Evolutionary conservation across 352 stramenopile species (phyloP).

Genomic region (Globisporangium solare): DNA sequence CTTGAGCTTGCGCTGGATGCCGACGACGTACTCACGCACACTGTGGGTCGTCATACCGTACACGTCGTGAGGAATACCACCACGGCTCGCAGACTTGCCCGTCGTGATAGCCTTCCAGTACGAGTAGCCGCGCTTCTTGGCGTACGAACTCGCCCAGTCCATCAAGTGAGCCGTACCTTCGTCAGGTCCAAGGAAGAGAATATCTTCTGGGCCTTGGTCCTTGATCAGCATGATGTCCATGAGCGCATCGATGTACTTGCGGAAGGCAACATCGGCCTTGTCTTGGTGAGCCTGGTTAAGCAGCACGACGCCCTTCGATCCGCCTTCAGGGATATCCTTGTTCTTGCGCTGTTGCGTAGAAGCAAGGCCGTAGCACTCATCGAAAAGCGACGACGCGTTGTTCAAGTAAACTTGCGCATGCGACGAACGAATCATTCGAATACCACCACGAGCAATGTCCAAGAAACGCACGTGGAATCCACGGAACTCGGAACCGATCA

Average conservation of each 20-base stretch:
- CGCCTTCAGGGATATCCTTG: conserved; percentile 99
- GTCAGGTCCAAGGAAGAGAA: conserved; percentile 97
- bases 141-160: conserved; percentile 93
- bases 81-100: conserved; percentile 91
- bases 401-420: conserved; percentile 88
- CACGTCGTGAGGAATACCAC: conserved; percentile 97
- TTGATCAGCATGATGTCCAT: conserved; percentile 96
- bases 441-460: conserved; percentile 94
- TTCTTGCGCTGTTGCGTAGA: conserved; percentile 99
- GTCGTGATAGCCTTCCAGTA: conserved; percentile 96
- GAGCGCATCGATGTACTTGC: conserved; percentile 97
- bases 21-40: conserved; percentile 95
- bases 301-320: conserved; percentile 95
- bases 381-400: conserved; percentile 91
- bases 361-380: conserved; percentile 95
- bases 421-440: conserved; percentile 89
- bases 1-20: conserved; percentile 89
- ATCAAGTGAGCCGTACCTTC: conserved; percentile 98
- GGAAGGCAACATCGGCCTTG: conserved; percentile 87
- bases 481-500: conserved; percentile 95
- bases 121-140: conserved; percentile 90
- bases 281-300: conserved; percentile 90
- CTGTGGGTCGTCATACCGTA: conserved; percentile 97
- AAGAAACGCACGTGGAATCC: conserved; percentile 98
- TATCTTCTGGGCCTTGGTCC: conserved; percentile 91